Evolutionary conservation across 768 basidiomycete species (phyloP).

Genomic region (Suillus plorans): DNA sequence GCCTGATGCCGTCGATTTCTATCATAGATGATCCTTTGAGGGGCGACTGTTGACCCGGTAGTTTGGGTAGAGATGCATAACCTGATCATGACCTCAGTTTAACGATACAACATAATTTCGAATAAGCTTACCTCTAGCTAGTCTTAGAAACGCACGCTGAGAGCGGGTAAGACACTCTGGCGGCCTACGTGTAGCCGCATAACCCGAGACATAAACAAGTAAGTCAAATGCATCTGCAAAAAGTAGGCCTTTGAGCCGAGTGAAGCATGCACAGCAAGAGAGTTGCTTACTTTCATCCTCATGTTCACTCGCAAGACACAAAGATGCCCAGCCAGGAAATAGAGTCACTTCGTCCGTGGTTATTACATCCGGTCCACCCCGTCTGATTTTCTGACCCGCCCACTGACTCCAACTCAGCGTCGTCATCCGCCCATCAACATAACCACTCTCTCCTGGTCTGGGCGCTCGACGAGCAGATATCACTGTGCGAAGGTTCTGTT

Average conservation of each 20-base stretch:
- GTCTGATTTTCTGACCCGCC: conserved; percentile 58
- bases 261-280: neutral
- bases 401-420: conserved; percentile 58
- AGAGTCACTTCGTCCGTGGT: conserved; percentile 50
- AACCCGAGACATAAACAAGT: conserved; percentile 76
- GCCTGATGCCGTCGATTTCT: conserved; percentile 38
- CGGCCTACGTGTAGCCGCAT: conserved; percentile 59
- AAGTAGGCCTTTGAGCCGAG: neutral
- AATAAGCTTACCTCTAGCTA: conserved; percentile 65
- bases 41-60: conserved; percentile 28
- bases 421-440: conserved; percentile 20
- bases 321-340: conserved; percentile 83
- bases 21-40: conserved; percentile 18
- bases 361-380: conserved; percentile 21
- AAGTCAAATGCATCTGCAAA: conserved; percentile 60
- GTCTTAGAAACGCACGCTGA: conserved; percentile 70
- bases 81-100: conserved; percentile 40
- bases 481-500: conserved; percentile 39
- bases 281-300: conserved; percentile 27
- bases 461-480: conserved; percentile 18
- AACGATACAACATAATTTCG: conserved; percentile 1
- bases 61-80: conserved; percentile 72
- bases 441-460: conserved; percentile 20
- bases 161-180: conserved; percentile 66
- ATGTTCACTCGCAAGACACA: conserved; percentile 37